These are phyloP conservation scores for Forsythia viridissima DNA, from an alignment of 257 asterid species.

Conservation along the genomic window DNA sequence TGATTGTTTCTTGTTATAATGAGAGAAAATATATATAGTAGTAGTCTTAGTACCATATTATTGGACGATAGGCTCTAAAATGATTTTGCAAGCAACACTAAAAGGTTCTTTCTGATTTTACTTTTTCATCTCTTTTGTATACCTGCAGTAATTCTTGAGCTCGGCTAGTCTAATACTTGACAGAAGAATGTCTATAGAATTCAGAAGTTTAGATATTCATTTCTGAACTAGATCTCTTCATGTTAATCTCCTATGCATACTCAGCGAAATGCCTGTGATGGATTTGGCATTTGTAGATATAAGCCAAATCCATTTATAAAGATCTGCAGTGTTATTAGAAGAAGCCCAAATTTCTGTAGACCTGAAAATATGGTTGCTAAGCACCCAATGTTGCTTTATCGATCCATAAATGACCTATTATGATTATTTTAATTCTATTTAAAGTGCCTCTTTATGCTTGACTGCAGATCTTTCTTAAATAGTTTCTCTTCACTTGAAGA, in stretches of 20 bases:
- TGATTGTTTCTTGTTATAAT: not conserved
- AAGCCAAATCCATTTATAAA: conserved; percentile 1
- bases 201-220: conserved; percentile 6
- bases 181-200: not conserved
- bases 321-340: conserved; percentile 15
- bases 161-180: not conserved
- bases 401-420: conserved; percentile 7
- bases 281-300: conserved; percentile 17
- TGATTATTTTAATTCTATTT: conserved; percentile 20
- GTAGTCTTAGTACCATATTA: conserved; percentile 8
- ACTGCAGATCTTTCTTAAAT: conserved; percentile 52
- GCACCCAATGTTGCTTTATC: conserved; percentile 15
- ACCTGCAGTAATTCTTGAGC: not conserved
- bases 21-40: not conserved
- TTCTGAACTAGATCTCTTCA: conserved; percentile 3
- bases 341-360: conserved; percentile 15
- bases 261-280: conserved; percentile 9
- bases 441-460: conserved; percentile 32
- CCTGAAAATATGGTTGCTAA: conserved; percentile 7
- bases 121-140: not conserved
- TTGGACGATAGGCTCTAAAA: not conserved
- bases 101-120: not conserved
- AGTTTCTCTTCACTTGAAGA: conserved; percentile 48
- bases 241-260: conserved; percentile 9
- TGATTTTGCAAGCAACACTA: not conserved